Conservation (phyloP, 2,329 filamentous ascomycete species). For the Westerdykella sp. region DNA sequence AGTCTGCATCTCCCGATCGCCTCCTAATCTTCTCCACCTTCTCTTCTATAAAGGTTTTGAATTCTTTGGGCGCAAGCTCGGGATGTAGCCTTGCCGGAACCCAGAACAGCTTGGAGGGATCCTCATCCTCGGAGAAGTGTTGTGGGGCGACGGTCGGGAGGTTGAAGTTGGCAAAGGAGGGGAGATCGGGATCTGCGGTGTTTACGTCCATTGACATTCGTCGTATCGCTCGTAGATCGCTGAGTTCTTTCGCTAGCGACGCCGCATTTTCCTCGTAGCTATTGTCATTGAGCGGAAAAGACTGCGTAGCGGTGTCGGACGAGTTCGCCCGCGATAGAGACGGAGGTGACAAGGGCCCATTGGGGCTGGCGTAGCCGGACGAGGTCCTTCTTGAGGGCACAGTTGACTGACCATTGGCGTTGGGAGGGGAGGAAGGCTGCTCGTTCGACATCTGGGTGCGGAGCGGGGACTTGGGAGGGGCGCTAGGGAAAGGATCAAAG, state of each 20-base stretch:
- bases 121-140: conserved; percentile 66
- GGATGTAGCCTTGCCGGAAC: conserved; percentile 91
- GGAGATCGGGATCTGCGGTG: conserved; percentile 64
- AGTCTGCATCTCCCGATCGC: conserved; percentile 63
- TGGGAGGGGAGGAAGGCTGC: conserved; percentile 5
- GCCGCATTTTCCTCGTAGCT: conserved; percentile 86
- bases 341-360: conserved; percentile 32
- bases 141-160: conserved; percentile 64
- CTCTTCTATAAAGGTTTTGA: conserved; percentile 93
- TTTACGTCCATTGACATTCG: conserved; percentile 92
- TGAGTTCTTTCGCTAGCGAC: conserved; percentile 85
- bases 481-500: conserved; percentile 27
- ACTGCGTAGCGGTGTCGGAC: conserved; percentile 47
- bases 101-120: conserved; percentile 86
- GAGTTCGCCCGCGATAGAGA: conserved; percentile 28
- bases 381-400: conserved; percentile 12
- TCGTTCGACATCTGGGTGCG: conserved; percentile 33
- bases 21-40: conserved; percentile 84
- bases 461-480: conserved; percentile 38
- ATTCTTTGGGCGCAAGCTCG: conserved; percentile 89
- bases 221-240: conserved; percentile 82
- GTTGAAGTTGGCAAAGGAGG: conserved; percentile 58
- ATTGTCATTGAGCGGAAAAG: conserved; percentile 71
- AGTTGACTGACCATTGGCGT: conserved; percentile 13
- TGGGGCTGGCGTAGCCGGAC: conserved; percentile 10